A percentile compares a stretch with the other conserved stretches of the same genome.
phyloP scores from a whole-genome alignment of 306 rosid genomes.

The Vachellia pachyceras region DNA sequence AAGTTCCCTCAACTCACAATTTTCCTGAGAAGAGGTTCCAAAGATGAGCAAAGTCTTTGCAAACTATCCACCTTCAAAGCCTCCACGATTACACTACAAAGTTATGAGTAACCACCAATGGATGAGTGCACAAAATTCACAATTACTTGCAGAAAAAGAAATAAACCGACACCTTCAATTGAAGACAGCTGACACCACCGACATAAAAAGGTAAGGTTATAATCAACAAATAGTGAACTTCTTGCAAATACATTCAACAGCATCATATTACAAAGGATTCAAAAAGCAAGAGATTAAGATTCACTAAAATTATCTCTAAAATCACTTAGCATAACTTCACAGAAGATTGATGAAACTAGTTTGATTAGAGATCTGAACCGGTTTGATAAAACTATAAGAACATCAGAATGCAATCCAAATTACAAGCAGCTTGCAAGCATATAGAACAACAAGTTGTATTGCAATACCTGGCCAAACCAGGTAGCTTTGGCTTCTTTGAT shows the following conservation, averaged over 20 bases:
- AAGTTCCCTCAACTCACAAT: constrained; percentile 62
- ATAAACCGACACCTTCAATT: constrained; percentile 19
- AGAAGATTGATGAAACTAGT: not conserved
- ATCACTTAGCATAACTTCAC: not conserved
- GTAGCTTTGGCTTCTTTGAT: constrained; percentile 69
- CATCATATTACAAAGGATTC: not conserved
- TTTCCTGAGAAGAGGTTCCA: constrained; percentile 86
- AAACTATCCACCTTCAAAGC: constrained; percentile 87
- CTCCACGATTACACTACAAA: constrained; percentile 84
- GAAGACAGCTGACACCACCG: constrained; percentile 14
- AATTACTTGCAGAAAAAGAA: constrained; percentile 27
- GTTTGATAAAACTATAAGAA: not conserved
- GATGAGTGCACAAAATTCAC: constrained; percentile 32
- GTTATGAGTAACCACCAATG: constrained; percentile 34
- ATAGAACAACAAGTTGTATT: constrained; percentile 8
- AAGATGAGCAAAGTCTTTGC: constrained; percentile 79
- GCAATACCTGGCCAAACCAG: constrained; percentile 80
- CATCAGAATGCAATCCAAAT: constrained; percentile 10
- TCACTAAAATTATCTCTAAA: not conserved
- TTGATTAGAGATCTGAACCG: not conserved
- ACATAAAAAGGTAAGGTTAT: not conserved
- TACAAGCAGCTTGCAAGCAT: not conserved
- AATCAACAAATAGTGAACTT: not conserved
- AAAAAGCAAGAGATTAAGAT: constrained; percentile 3
- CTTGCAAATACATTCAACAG: constrained; percentile 11